phyloP scores from a whole-genome alignment of 2,329 filamentous ascomycete genomes.

The Pleomassaria siparia region DNA sequence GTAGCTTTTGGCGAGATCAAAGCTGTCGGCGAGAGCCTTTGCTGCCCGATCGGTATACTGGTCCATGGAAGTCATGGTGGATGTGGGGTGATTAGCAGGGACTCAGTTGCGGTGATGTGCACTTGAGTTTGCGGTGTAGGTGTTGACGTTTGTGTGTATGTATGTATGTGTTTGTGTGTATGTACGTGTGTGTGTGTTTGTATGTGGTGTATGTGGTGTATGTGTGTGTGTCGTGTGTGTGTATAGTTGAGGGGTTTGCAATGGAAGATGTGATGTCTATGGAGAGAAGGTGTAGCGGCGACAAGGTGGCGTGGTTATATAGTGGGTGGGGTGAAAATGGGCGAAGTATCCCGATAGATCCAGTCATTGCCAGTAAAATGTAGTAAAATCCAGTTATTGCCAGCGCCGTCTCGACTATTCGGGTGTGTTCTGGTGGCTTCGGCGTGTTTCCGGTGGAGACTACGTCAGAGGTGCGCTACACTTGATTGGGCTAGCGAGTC shows the following conservation, averaged over 20 bases:
- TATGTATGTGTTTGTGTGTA: background rate
- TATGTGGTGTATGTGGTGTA: background rate
- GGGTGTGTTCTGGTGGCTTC: slow-evolving; percentile 13
- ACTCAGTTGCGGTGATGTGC: slow-evolving; percentile 8
- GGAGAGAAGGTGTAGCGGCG: slow-evolving; percentile 3
- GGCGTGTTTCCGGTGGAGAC: slow-evolving; percentile 8
- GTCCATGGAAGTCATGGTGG: slow-evolving; percentile 72
- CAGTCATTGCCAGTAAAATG: slow-evolving; percentile 27
- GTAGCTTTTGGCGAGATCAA: slow-evolving; percentile 84
- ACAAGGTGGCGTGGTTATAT: slow-evolving; percentile 26
- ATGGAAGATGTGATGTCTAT: slow-evolving; percentile 12
- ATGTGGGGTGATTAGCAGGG: slow-evolving; percentile 17
- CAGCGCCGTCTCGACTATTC: slow-evolving; percentile 32
- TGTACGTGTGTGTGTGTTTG: background rate
- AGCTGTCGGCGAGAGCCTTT: slow-evolving; percentile 86
- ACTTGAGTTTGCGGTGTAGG: slow-evolving; percentile 16
- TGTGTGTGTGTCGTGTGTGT: background rate
- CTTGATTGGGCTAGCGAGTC: background rate
- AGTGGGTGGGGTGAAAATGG: slow-evolving; percentile 11
- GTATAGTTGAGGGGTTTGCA: slow-evolving; percentile 11
- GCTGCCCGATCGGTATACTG: slow-evolving; percentile 93
- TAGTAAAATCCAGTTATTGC: slow-evolving; percentile 25
- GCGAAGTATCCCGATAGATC: slow-evolving; percentile 21
- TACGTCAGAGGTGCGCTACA: background rate
- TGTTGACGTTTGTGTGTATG: slow-evolving; percentile 5